Conservation (phyloP, 192 early-diverging fungal genomes). For the Entomortierella chlamydospora region DNA sequence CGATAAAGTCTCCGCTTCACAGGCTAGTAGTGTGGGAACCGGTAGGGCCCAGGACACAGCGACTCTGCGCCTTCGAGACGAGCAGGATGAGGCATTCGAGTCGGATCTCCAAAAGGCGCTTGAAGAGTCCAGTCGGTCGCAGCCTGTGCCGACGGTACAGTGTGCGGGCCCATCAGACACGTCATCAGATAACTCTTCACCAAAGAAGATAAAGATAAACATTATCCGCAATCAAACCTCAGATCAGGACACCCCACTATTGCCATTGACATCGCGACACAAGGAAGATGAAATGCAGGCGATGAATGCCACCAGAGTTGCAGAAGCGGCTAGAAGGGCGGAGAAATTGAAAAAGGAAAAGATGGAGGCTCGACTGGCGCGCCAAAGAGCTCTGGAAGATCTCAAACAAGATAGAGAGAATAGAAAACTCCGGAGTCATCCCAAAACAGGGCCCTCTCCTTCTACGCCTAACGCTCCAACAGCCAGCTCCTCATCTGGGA, state of each 20-base stretch:
- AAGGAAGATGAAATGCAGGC: constrained; percentile 24
- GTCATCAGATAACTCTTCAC: not conserved
- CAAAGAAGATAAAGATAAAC: constrained; percentile 52
- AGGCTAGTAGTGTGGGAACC: not conserved
- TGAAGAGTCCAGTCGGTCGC: constrained; percentile 4
- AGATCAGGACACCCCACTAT: not conserved
- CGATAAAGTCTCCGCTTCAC: not conserved
- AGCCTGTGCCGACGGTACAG: not conserved
- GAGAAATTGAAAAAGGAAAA: constrained; percentile 28
- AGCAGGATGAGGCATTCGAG: constrained; percentile 16
- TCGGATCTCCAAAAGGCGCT: constrained; percentile 30
- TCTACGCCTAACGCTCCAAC: not conserved
- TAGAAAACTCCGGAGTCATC: constrained; percentile 11
- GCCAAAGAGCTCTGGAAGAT: constrained; percentile 32
- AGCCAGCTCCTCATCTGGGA: not conserved
- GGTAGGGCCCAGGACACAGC: not conserved
- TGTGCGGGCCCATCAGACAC: not conserved
- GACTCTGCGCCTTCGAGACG: constrained; percentile 15
- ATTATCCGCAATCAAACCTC: constrained; percentile 17
- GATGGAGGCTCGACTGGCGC: constrained; percentile 26
- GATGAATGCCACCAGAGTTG: constrained; percentile 17
- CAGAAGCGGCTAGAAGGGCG: constrained; percentile 25
- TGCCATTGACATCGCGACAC: constrained; percentile 34
- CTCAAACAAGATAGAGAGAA: constrained; percentile 43
- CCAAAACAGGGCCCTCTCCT: not conserved